These are phyloP conservation scores for Elymus sibiricus DNA, from an alignment of 176 grass and related monocot genomes.

Conservation along the genomic window DNA sequence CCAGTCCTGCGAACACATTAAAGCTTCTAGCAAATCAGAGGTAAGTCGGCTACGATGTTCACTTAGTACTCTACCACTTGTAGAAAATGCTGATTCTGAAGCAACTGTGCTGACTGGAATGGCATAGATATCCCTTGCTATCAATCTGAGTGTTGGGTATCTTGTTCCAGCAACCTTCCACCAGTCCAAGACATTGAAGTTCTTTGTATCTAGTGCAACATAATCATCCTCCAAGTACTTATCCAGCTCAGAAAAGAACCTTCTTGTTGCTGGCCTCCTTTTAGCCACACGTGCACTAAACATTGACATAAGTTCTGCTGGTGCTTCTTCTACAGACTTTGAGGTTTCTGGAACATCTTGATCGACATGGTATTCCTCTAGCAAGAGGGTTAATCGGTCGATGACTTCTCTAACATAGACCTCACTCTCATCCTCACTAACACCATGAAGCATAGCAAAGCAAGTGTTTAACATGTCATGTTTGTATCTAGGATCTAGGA, in stretches of 20 bases:
- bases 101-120: no score
- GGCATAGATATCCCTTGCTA: no score
- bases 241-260: no score
- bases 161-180: not conserved
- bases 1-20: not conserved
- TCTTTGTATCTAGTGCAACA: not conserved
- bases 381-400: not conserved
- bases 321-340: not conserved
- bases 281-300: not conserved
- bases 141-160: not conserved
- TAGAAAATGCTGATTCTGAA: no score
- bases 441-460: not conserved
- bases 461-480: not conserved
- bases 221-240: no score
- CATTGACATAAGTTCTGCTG: not conserved
- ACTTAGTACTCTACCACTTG: no score
- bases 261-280: no score
- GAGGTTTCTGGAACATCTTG: not conserved
- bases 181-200: not conserved
- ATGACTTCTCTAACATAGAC: not conserved
- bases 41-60: no score
- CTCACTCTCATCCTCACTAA: not conserved
- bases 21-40: not conserved
- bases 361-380: not conserved
- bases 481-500: not conserved